Evolutionary conservation across 2,329 filamentous ascomycete genomes (phyloP).

Genomic region (Paecilomyces dactylethromorphus): DNA sequence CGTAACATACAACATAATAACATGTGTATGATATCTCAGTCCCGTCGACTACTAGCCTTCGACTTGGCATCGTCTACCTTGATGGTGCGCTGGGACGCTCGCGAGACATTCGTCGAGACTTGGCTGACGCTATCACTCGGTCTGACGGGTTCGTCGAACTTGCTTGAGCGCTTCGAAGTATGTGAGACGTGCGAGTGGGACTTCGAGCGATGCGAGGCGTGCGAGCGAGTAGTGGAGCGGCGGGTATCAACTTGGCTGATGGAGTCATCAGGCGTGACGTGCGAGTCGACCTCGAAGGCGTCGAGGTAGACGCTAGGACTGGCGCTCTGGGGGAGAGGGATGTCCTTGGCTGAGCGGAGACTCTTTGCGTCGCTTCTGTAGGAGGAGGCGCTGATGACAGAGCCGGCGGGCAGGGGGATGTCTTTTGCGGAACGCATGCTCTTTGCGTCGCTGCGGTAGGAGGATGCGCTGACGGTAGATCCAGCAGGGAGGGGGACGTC

Average conservation of each 20-base stretch:
- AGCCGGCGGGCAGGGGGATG: constrained; percentile 25
- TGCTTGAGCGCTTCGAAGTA: constrained; percentile 23
- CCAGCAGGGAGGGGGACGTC: constrained; percentile 26
- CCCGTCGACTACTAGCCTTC: constrained; percentile 20
- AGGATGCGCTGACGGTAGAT: constrained; percentile 18
- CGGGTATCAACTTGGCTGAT: constrained; percentile 56
- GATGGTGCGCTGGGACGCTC: constrained; percentile 22
- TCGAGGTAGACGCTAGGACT: constrained; percentile 13
- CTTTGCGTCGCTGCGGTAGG: constrained; percentile 16
- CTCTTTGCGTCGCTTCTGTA: constrained; percentile 15
- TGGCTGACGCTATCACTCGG: constrained; percentile 36
- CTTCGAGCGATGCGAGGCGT: constrained; percentile 15
- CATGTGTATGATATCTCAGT: constrained; percentile 10
- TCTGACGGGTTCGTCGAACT: constrained; percentile 31
- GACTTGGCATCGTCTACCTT: constrained; percentile 23
- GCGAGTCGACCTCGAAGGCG: constrained; percentile 34
- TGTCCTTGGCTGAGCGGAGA: constrained; percentile 8
- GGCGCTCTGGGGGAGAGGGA: constrained; percentile 27
- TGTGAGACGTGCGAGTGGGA: constrained; percentile 9
- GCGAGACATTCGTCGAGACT: constrained; percentile 23
- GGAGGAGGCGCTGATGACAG: constrained; percentile 15
- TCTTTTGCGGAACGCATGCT: constrained; percentile 11
- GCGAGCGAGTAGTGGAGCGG: constrained; percentile 13
- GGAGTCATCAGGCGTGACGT: constrained; percentile 75
- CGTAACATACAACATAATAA: not conserved